Base-by-base conservation (phyloP, 192 early-diverging fungal species). In the Chytriomyces confervae region DNA sequence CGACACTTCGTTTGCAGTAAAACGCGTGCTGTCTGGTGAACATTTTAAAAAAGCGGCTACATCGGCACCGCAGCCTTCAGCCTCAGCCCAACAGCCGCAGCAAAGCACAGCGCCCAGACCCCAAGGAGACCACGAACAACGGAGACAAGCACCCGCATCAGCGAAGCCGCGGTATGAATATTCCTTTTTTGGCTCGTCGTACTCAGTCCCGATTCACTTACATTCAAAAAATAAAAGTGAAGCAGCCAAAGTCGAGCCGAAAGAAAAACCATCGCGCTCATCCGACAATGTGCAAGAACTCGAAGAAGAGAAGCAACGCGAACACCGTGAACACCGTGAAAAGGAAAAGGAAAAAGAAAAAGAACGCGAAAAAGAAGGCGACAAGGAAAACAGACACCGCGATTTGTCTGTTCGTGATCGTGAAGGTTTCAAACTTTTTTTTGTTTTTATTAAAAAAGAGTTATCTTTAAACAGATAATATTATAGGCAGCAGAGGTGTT, bases 11-110 rank as follows among this genome's bases (percentile, higher is more conserved):
- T 72, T 75, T 48, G 82, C 82, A 18, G 87, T 88, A 9, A 83
- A 80, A 24, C 76, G 84, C 49, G 85, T 88, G 50, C 67, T 84
- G 20, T 75, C 79, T 61, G 87, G 87, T n/a, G 87, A 88, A 60
- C 85, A 85, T 79, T 80, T 81, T 24, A 76, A 66, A 70, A 68
- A 75, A 67, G 65, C 20, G 7, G 67, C 24, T n/a, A 47, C 72
- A 44, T 7, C 77, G 16, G 66, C 73, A 43, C 6, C 82, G 2
- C 27, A 24, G 63, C 43, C 70, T 51, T 18, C 67, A 18, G 66
- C 80, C 6, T 7, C 80, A 62, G 16, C 76, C 44, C 80, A 63
- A 29, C 47, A 61, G 23, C 78, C 53, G n/a, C 72, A 75, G 66
- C 48, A 67, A 47, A 46, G 43, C 7, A 64, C 36, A 66, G 60